Evolutionary conservation across 257 asterid genomes (phyloP).

Genomic region (Mentha longifolia): DNA sequence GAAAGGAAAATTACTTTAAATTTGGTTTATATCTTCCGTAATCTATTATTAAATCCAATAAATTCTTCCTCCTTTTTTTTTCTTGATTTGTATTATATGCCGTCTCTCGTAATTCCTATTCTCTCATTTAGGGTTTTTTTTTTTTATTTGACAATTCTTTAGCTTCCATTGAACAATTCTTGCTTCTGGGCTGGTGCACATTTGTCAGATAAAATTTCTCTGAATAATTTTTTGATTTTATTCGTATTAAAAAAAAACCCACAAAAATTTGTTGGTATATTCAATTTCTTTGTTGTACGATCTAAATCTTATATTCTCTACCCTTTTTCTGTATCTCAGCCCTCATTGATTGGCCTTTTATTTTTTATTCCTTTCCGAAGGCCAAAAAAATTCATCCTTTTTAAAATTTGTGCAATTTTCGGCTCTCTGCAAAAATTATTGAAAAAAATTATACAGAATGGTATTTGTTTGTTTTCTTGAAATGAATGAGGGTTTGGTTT

Average conservation of each 20-base stretch:
- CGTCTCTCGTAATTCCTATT: conserved; percentile 26
- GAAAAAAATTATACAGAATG: neutral
- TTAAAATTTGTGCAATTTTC: no score
- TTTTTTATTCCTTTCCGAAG: neutral
- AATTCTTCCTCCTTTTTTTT: neutral
- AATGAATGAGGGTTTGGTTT: conserved; percentile 33
- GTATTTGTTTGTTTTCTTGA: neutral
- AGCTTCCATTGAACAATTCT: conserved; percentile 33
- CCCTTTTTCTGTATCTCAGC: conserved; percentile 19
- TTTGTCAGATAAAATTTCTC: conserved; percentile 4
- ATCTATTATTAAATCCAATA: conserved; percentile 19
- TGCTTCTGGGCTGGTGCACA: conserved; percentile 3
- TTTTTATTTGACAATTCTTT: conserved; percentile 12
- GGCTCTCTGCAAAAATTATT: neutral
- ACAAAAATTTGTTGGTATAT: conserved; percentile 40
- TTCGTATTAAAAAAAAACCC: conserved; percentile 27
- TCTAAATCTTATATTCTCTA: conserved; percentile 27
- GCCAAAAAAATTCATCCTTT: conserved; percentile 8
- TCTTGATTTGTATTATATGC: neutral
- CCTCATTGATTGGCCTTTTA: conserved; percentile 33
- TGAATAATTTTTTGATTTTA: neutral
- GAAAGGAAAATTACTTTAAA: conserved; percentile 5
- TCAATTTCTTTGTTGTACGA: conserved; percentile 26
- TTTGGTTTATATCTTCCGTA: neutral
- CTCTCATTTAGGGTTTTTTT: conserved; percentile 7